Base-by-base conservation (phyloP, 139 green algal species). In the Closterium sp. region DNA sequence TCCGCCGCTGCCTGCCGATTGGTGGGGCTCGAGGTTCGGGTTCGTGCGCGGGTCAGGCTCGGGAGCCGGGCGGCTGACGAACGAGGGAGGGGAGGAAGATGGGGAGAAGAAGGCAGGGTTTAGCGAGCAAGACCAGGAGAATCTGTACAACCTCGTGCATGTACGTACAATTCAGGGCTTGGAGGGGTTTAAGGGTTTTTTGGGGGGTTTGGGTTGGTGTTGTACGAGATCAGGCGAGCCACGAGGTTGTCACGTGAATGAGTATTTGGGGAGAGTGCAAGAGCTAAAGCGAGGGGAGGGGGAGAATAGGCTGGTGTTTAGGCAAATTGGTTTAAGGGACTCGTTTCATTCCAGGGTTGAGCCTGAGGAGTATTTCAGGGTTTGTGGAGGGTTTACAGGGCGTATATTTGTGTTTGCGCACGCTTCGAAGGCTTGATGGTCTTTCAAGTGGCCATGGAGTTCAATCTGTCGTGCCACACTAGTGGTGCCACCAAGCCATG, bases 71-170 rank as follows among this genome's bases (percentile, higher is more conserved):
- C 79, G 32, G 31, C 1, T 84, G 62, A 38, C 31, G 5, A 70
- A 92, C 24, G 89, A 90, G 79, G 87, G 24, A 19, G 90, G 24
- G 17, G 90, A 62, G 21, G 32, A 10, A 17, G 34, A 91, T 30
- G 85, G n/a, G n/a, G 28, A 88, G 38, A 91, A 31, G 24, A n/a
- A 29, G 32, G 86, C 31, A 4, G 97, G 96, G 42, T 98, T 98
- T 88, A 92, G 88, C 91, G 97, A 98, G 93, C 73, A 98, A 87
- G 97, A 98, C 92, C 97, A 98, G 93, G 95, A 96, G 86, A 95
- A 97, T 84, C 92, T 98, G 70, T 98, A 98, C 95, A 97, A 92
- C 31, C 85, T 89, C 32, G 94, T 95, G 17, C 96, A 98, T 93
- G 96, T 97, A 45, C 4, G 29, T 87, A 30, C 28, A 0, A 0